Conservation (phyloP, 257 asterid genomes). For the Penstemon barbatus region DNA sequence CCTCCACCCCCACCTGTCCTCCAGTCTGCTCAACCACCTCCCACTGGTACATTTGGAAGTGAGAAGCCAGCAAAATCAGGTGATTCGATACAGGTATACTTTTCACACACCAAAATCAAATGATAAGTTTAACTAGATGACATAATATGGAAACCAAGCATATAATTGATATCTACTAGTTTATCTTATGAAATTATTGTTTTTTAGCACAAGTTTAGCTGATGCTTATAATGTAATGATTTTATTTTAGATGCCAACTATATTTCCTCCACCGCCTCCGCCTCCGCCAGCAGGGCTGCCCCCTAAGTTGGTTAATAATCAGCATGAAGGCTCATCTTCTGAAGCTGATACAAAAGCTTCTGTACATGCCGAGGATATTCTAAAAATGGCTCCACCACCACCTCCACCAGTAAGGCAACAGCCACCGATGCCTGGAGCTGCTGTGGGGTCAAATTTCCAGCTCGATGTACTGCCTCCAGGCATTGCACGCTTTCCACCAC, state of each 20-base stretch:
- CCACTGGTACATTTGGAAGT: constrained; percentile 58
- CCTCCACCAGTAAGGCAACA: constrained; percentile 78
- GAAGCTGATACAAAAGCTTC: constrained; percentile 54
- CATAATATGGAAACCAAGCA: neutral
- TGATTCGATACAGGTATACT: constrained; percentile 58
- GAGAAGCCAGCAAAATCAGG: constrained; percentile 55
- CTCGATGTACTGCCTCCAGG: constrained; percentile 75
- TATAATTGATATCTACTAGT: neutral
- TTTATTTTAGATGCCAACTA: constrained; percentile 47
- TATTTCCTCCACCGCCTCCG: constrained; percentile 75
- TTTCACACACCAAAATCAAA: constrained; percentile 16
- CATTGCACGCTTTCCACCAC: constrained; percentile 63
- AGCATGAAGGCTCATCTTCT: constrained; percentile 54
- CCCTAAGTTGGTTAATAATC: constrained; percentile 36
- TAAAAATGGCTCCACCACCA: constrained; percentile 74
- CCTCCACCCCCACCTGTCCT: constrained; percentile 68
- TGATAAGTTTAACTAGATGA: constrained; percentile 2
- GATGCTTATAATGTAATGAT: constrained; percentile 30
- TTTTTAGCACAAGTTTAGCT: constrained; percentile 17
- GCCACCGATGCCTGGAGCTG: constrained; percentile 57
- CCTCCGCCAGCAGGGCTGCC: constrained; percentile 69
- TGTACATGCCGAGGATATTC: constrained; percentile 50
- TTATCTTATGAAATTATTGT: constrained; percentile 7
- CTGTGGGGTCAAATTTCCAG: constrained; percentile 52
- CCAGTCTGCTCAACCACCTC: constrained; percentile 66